These are phyloP conservation scores for Coniochaeta ligniaria DNA, from an alignment of 2,329 filamentous ascomycete genomes.

Conservation along the genomic window DNA sequence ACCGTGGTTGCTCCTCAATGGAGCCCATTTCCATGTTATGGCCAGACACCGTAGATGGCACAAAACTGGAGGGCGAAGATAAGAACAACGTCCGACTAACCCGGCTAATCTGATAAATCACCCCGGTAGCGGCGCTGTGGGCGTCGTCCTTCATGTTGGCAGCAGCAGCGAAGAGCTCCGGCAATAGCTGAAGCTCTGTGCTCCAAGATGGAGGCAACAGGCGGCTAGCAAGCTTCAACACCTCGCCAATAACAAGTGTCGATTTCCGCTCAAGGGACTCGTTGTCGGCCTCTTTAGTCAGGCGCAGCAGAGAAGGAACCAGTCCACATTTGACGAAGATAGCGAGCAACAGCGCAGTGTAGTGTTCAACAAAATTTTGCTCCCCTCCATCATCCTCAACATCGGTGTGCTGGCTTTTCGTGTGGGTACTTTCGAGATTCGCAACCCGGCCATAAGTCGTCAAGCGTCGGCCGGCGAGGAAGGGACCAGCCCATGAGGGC, in stretches of 20 bases:
- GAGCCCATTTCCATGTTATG: slow-evolving; percentile 39
- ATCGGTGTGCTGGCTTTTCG: slow-evolving; percentile 34
- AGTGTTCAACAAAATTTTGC: slow-evolving; percentile 88
- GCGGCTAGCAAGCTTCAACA: slow-evolving; percentile 81
- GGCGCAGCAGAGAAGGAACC: slow-evolving; percentile 51
- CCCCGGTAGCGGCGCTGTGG: slow-evolving; percentile 76
- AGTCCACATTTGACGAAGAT: slow-evolving; percentile 79
- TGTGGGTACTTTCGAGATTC: slow-evolving; percentile 61
- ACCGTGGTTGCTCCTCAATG: slow-evolving; percentile 52
- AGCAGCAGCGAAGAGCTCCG: slow-evolving; percentile 74
- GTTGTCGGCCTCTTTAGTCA: slow-evolving; percentile 62
- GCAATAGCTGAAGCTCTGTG: slow-evolving; percentile 77
- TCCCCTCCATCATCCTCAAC: slow-evolving; percentile 62
- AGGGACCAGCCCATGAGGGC: slow-evolving; percentile 90
- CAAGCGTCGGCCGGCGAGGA: slow-evolving; percentile 81
- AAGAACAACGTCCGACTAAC: slow-evolving; percentile 89
- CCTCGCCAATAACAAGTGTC: slow-evolving; percentile 83
- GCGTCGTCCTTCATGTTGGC: slow-evolving; percentile 63
- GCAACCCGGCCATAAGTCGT: slow-evolving; percentile 96
- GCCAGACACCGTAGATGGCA: slow-evolving; percentile 29
- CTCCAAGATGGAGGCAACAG: slow-evolving; percentile 79
- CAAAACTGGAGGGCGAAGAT: slow-evolving; percentile 50
- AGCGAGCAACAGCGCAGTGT: slow-evolving; percentile 80
- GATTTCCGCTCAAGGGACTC: slow-evolving; percentile 76
- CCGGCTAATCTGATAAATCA: slow-evolving; percentile 96